Base-by-base conservation (phyloP, 306 rosid genomes). In the Luffa acutangula region DNA sequence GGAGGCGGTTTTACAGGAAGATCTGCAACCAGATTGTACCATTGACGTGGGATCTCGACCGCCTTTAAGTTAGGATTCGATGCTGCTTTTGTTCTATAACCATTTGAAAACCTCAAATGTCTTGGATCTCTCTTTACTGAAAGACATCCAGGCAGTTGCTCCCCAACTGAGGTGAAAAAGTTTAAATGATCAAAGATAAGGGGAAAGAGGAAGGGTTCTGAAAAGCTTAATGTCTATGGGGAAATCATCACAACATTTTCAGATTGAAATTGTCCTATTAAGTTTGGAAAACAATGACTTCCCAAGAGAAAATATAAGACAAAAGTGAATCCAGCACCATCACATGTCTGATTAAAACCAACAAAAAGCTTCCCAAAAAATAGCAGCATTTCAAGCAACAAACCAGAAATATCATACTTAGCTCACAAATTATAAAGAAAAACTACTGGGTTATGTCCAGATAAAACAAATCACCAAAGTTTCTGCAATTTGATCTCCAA, bases 1-100 rank as follows among this genome's bases (percentile, higher is more conserved):
- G 98, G 94, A 70, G 98, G 98, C 64, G 97, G 98, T 75, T 91
- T 95, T 18, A 88, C 82, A 0, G 97, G 90, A 83, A 95, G 98
- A 83, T 95, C 98, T 39, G 97, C 96, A 41, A 89, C 81, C 79
- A 95, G 79, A 88, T 95, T 92, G 85, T 95, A 92, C 98, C 98
- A 92, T 63, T 87, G 92, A 17, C 75, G 80, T 15, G 98, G 97
- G 60, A 95, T 80, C 81, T 89, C 90, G 6, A 90, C 51, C 49
- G 90, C 62, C 80, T 75, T 87, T 51, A 78, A 25, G 60, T 48
- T 75, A 78, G 85, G 43, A 83, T 31, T 75, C 49, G 87, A 83
- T 62, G 83, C 66, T 80, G 97, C 93, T 84, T 97, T 92, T 80
- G 85, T 83, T 84, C 81, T 91, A 82, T 59, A 49, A 51, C 80